Evolutionary conservation across 805 yeast species (phyloP).

Genomic region (Saccharomycopsis malanga): DNA sequence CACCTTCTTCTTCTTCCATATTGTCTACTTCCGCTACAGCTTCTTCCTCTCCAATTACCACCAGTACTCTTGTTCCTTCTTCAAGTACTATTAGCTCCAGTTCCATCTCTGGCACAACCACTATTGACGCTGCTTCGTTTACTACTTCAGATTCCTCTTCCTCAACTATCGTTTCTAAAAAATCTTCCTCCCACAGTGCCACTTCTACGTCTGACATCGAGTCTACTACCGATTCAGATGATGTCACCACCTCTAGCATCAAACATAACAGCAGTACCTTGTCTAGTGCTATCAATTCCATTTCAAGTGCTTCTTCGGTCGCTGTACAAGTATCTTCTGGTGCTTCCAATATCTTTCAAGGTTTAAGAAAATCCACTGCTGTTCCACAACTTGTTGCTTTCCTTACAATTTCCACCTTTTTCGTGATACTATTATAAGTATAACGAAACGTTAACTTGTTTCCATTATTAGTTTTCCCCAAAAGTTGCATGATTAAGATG

Average conservation of each 20-base stretch:
- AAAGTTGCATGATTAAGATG: too few relatives aligned
- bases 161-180: background rate
- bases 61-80: conserved; percentile 21
- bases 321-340: background rate
- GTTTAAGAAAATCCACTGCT: background rate
- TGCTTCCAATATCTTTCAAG: background rate
- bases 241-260: background rate
- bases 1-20: conserved; percentile 4
- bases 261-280: background rate
- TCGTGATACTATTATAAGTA: conserved; percentile 1
- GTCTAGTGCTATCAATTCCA: background rate
- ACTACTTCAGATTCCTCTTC: background rate
- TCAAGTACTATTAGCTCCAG: conserved; percentile 2
- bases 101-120: background rate
- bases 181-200: background rate
- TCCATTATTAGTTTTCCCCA: too few relatives aligned
- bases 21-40: background rate
- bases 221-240: too few relatives aligned
- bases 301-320: background rate
- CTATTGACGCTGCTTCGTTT: background rate
- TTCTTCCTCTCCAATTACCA: conserved; percentile 23
- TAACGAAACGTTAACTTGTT: too few relatives aligned
- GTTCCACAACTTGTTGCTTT: background rate
- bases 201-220: background rate
- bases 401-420: conserved; percentile 2